These are phyloP conservation scores for Penicillium sumatraense DNA, from an alignment of 2,329 filamentous ascomycete genomes.

Conservation along the genomic window DNA sequence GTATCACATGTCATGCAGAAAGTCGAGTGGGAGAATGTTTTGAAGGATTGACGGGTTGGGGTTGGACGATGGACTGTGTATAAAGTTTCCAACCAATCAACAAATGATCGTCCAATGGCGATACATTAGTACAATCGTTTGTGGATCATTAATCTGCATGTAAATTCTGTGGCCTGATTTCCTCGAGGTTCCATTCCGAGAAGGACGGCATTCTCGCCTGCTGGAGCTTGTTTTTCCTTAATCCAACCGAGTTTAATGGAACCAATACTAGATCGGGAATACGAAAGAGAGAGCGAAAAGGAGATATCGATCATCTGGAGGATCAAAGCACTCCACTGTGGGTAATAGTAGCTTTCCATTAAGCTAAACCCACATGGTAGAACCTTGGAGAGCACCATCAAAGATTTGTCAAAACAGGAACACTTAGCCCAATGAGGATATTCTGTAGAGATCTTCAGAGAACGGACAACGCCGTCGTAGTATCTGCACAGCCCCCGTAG, in stretches of 20 bases:
- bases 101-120: background rate
- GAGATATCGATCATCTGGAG: background rate
- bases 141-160: background rate
- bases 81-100: background rate
- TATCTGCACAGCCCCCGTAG: constrained; percentile 9
- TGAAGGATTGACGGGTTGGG: background rate
- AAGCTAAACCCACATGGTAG: background rate
- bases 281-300: background rate
- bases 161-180: background rate
- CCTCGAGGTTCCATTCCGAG: background rate
- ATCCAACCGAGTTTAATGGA: background rate
- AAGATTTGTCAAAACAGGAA: constrained; percentile 3
- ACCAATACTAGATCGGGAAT: background rate
- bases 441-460: background rate
- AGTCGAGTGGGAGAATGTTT: background rate
- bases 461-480: background rate
- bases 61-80: background rate
- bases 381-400: background rate
- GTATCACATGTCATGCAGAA: background rate
- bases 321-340: background rate
- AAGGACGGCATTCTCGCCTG: background rate
- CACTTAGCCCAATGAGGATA: background rate
- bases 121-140: background rate
- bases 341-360: background rate
- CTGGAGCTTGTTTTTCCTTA: background rate